Percentiles rank a stretch among this genome's conserved stretches.
phyloP scores from a whole-genome alignment of 768 basidiomycete genomes.

The Suillus subalutaceus region DNA sequence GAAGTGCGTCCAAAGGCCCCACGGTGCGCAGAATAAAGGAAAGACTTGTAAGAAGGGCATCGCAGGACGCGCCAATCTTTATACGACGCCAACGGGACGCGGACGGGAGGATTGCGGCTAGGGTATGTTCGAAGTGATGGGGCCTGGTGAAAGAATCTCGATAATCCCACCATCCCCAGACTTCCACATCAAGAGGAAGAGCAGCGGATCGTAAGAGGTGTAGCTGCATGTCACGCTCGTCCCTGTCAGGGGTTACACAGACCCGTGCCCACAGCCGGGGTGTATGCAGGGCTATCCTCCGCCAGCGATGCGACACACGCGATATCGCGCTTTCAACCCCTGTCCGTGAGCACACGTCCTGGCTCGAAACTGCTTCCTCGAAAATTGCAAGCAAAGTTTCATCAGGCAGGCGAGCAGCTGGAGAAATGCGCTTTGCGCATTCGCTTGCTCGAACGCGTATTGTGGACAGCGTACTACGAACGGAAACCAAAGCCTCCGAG shows the following conservation, averaged over 20 bases:
- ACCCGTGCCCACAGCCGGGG: constrained; percentile 34
- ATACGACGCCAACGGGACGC: constrained; percentile 31
- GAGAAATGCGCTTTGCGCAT: constrained; percentile 32
- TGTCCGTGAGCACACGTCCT: constrained; percentile 23
- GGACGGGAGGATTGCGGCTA: constrained; percentile 30
- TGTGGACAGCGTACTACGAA: constrained; percentile 13
- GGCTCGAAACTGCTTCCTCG: constrained; percentile 31
- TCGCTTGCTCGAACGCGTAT: constrained; percentile 30
- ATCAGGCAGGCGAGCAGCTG: constrained; percentile 33
- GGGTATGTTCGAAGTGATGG: constrained; percentile 30
- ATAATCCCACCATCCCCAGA: constrained; percentile 33
- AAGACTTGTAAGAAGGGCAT: constrained; percentile 33
- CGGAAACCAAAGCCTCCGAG: background rate
- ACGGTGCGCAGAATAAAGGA: constrained; percentile 27
- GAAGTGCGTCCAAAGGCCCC: constrained; percentile 24
- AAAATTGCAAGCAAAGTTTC: constrained; percentile 34
- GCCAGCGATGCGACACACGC: constrained; percentile 36
- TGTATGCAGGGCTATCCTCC: constrained; percentile 32
- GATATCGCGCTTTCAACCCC: constrained; percentile 29
- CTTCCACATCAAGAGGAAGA: constrained; percentile 27
- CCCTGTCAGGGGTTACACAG: constrained; percentile 24
- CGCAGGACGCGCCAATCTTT: constrained; percentile 28
- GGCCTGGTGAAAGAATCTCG: constrained; percentile 23
- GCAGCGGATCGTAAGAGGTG: constrained; percentile 1
- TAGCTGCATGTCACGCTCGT: background rate